Conservation (phyloP, 257 asterid species). For the Scutellaria baicalensis region DNA sequence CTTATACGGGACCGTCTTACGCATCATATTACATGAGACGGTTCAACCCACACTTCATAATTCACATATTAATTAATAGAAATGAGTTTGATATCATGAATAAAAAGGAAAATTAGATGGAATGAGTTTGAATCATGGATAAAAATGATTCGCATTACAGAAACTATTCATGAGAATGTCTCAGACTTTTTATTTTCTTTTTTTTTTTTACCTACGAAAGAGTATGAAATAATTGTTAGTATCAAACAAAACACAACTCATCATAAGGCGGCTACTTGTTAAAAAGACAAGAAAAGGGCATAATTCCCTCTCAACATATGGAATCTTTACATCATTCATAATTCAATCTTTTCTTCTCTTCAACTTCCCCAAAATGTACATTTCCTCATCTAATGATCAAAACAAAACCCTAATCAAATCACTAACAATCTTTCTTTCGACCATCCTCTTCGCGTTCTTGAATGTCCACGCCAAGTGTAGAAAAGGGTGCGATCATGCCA, state of each 20-base stretch:
- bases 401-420: background rate
- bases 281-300: constrained; percentile 23
- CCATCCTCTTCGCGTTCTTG: constrained; percentile 13
- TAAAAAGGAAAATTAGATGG: no score
- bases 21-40: no score
- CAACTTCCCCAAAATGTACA: constrained; percentile 21
- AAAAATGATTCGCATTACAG: no score
- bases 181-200: no score
- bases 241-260: constrained; percentile 3
- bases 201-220: no score
- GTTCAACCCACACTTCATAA: no score
- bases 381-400: constrained; percentile 2
- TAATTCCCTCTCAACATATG: constrained; percentile 3
- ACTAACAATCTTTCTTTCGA: background rate
- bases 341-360: background rate
- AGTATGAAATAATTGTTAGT: no score
- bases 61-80: no score
- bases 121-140: no score
- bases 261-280: constrained; percentile 15
- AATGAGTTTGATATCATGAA: no score
- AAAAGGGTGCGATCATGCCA: constrained; percentile 53
- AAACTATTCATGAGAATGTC: no score
- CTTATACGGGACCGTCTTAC: no score
- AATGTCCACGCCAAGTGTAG: constrained; percentile 45
- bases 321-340: constrained; percentile 27